Evolutionary conservation across 768 basidiomycete genomes (phyloP).

Genomic region (Dictyophora rubrovolvata): DNA sequence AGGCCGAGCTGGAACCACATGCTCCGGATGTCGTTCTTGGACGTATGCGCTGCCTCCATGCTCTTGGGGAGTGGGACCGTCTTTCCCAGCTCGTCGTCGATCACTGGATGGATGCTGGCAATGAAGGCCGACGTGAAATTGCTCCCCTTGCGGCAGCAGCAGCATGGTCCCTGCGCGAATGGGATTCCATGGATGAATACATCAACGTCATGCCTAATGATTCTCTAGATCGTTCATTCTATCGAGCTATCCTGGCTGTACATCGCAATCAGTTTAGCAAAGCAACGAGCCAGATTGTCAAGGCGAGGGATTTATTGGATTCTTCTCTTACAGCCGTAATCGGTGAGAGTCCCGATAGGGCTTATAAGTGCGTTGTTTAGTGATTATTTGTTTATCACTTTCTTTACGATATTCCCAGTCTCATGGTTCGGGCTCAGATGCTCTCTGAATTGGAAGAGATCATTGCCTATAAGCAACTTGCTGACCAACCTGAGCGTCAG

Average conservation of each 20-base stretch:
- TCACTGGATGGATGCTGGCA: conserved; percentile 72
- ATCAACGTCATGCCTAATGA: conserved; percentile 88
- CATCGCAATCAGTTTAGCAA: conserved; percentile 95
- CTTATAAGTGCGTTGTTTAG: conserved; percentile 72
- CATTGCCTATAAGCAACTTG: conserved; percentile 88
- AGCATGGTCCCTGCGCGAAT: conserved; percentile 92
- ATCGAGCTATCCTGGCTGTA: conserved; percentile 89
- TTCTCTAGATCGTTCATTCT: conserved; percentile 91
- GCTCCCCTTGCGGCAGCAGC: conserved; percentile 96
- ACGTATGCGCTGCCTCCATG: conserved; percentile 91
- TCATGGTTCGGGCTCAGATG: conserved; percentile 97
- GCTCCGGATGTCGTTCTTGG: conserved; percentile 75
- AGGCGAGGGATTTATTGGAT: conserved; percentile 86
- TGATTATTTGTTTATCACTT: not conserved
- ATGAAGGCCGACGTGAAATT: conserved; percentile 81
- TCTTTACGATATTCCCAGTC: conserved; percentile 34
- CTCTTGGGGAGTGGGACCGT: conserved; percentile 95
- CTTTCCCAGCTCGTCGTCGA: conserved; percentile 79
- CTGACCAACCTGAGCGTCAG: conserved; percentile 91
- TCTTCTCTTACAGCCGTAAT: conserved; percentile 86
- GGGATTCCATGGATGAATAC: conserved; percentile 98
- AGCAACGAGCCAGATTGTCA: conserved; percentile 81
- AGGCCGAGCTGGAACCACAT: conserved; percentile 62
- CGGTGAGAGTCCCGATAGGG: conserved; percentile 93
- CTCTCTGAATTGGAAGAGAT: conserved; percentile 97